phyloP scores from a whole-genome alignment of 2,329 filamentous ascomycete genomes.

The Diplodia sapinea region DNA sequence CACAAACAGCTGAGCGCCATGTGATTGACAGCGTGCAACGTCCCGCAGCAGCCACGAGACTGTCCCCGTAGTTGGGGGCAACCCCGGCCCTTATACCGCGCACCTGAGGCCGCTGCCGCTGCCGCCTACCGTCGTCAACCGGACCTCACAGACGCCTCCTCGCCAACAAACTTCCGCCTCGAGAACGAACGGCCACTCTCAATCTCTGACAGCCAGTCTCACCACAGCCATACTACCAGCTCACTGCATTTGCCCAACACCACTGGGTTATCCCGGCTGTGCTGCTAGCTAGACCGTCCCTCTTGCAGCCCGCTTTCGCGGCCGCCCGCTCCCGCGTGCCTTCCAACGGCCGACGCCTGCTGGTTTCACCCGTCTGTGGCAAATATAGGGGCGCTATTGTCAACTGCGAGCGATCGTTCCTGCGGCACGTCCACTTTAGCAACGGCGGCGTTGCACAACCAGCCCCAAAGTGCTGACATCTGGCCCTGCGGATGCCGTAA shows the following conservation, averaged over 20 bases:
- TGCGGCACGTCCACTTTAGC: not conserved
- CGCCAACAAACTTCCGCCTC: not conserved
- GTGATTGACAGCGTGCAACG: constrained; percentile 25
- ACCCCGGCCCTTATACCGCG: no score
- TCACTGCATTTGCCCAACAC: not conserved
- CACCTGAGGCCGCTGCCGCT: no score
- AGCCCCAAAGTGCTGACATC: not conserved
- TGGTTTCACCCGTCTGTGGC: not conserved
- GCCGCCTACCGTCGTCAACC: no score
- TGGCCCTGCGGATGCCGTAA: not conserved
- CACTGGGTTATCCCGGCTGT: not conserved
- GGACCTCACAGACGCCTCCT: not conserved
- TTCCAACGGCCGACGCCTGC: not conserved
- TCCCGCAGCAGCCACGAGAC: not conserved
- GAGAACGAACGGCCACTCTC: not conserved
- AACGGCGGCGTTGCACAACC: not conserved
- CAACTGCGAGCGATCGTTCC: not conserved
- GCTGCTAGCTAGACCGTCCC: not conserved
- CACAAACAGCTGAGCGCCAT: constrained; percentile 19
- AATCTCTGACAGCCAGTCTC: not conserved
- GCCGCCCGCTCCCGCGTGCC: no score
- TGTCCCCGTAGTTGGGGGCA: not conserved
- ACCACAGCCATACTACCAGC: not conserved
- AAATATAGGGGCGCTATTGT: not conserved
- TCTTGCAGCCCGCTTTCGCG: not conserved